Evolutionary conservation across 768 basidiomycete species (phyloP).

Genomic region (Mycena polygramma): DNA sequence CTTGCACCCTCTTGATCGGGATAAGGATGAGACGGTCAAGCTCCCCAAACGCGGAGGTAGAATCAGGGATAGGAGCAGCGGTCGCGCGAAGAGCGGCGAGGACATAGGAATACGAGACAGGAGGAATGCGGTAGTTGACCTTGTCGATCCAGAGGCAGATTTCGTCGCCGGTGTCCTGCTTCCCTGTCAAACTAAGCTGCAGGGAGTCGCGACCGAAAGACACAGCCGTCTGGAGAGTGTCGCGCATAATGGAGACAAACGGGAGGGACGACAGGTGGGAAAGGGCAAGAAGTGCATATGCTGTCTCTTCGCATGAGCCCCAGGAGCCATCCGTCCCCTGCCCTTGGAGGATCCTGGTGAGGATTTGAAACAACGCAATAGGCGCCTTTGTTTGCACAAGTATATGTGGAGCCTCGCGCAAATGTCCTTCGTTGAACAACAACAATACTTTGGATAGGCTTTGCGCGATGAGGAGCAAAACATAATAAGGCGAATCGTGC

Average conservation of each 20-base stretch:
- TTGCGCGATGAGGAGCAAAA: conserved; percentile 3
- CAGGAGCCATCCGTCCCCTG: not conserved
- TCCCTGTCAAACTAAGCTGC: not conserved
- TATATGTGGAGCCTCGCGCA: not conserved
- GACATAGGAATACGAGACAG: not conserved
- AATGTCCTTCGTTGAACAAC: conserved; percentile 1
- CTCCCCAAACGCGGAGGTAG: not conserved
- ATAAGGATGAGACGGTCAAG: conserved; percentile 1
- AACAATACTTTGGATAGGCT: conserved; percentile 2
- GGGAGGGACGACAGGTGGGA: not conserved
- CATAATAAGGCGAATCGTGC: conserved; percentile 1
- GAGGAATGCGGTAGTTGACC: conserved; percentile 4
- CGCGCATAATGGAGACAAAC: not conserved
- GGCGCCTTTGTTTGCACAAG: not conserved
- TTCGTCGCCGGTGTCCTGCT: conserved; percentile 1
- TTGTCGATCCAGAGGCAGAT: conserved; percentile 7
- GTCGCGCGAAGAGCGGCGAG: conserved; percentile 1
- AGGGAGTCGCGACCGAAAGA: not conserved
- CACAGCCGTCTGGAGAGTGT: not conserved
- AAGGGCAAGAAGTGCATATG: not conserved
- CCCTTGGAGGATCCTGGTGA: conserved; percentile 1
- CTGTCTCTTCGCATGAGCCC: conserved; percentile 7
- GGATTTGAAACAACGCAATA: conserved; percentile 1
- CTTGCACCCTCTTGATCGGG: not conserved
- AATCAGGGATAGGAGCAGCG: not conserved